Base-by-base conservation (phyloP, 2,329 filamentous ascomycete species). In the Calonectria pteridis region DNA sequence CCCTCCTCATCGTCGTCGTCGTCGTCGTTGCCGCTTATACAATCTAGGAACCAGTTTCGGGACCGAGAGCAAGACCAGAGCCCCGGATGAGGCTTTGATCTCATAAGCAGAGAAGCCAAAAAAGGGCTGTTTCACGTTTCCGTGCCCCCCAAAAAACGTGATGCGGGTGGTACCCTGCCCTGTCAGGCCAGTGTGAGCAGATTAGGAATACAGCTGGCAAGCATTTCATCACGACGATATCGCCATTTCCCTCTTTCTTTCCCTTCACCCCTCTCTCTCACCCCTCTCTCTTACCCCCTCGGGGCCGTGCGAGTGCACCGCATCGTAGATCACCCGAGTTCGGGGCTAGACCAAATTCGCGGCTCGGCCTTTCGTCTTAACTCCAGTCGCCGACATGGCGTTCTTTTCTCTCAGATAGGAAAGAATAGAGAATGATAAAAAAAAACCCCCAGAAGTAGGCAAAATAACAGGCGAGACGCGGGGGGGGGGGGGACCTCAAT, bases 301-400 rank as follows among this genome's bases (percentile, higher is more conserved):
- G 29, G 18, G 23, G 35, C 28, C 14, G 64, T 43, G 49, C 9
- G 35, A 51, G 66, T 69, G 67, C 53, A 67, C 67, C 67, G 66
- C 37, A 53, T 71, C 67, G 66, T 31, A 53, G 62, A 66, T 68
- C 49, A 23, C 35, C 72, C 58, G 33, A 31, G 71, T 66, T 70
- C 28, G 67, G 70, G 70, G 18, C 37, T 67, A 71, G 69, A 23
- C 49, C 43, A 40, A 26, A 37, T 72, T 79, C 78, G 78, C 78
- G 76, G 58, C 75, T 80, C 77, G 78, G 78, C 73, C 69, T 77
- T 76, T 77, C 46, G 63, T 35, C 69, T 78, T 80, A 75, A 79
- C 66, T 78, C 71, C 73, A 72, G 63, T 53, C 33, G 67, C 67
- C 70, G 76, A 79, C 71, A 74, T 64, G 53, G 26, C 35, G 33